Evolutionary conservation across 306 rosid genomes (phyloP), one percentile per base, ranked within the genome.

Genomic region (Ziziphus jujuba): DNA sequence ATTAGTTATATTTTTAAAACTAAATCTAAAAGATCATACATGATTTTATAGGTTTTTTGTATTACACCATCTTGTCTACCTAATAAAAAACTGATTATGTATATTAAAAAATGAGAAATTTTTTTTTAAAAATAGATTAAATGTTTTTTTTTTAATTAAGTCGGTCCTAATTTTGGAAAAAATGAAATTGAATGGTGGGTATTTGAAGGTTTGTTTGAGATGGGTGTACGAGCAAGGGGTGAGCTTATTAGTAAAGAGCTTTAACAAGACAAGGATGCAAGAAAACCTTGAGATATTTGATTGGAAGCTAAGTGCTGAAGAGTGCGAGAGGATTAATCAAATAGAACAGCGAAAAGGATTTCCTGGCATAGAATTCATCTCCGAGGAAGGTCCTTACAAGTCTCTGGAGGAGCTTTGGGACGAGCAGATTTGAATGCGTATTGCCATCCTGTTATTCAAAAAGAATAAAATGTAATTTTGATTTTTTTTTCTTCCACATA

Each of bases 221-320:
- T 85, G 90, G 90, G 68, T 31, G 22, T 71, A 73, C 71, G 85
- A 85, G 69, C 84, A 73, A 75, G 88, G 84, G 19, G 75, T 74
- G 47, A 82, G 86, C 66, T 75, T 78, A 16, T 52, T 80, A 65
- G 79, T 60, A 8, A 84, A 70, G 67, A 84, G 88, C 63, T 80
- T 77, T 73, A 78, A 84, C 78, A 84, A 76, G 67, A 82, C 76
- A 69, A 80, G 86, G 81, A 87, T 84, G 84, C 78, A 69, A 61
- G 77, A 74, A 59, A 87, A 84, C 68, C 57, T 79, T 54, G 77
- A 80, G 2, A 84, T 84, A 73, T 82, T 82, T 76, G 83, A 82
- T 63, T 87, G 85, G 83, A 80, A 78, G 56, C 66, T 87, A 45
- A 71, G 71, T 43, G 81, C 67, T 3, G 88, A 80, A 40, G 90